Percentiles rank a stretch among this genome's conserved stretches.
Conservation (phyloP, 2,329 filamentous ascomycete genomes). For the Trichophyton schoenleinii region DNA sequence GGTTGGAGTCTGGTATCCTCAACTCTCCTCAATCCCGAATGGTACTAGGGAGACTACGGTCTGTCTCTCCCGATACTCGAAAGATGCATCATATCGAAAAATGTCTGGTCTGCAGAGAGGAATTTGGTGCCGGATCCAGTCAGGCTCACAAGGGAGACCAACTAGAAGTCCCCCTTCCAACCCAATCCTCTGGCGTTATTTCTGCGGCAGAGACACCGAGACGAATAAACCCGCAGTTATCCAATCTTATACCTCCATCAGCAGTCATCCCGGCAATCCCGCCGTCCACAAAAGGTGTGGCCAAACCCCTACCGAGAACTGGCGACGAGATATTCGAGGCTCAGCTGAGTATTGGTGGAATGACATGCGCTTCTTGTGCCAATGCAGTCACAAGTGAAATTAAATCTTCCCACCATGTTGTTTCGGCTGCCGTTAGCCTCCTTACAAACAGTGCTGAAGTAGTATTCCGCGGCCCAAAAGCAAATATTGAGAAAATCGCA, state of each 20-base stretch:
- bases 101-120: slow-evolving; percentile 38
- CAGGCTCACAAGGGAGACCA: not conserved
- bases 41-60: slow-evolving; percentile 1
- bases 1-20: slow-evolving; percentile 20
- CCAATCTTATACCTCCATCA: not conserved
- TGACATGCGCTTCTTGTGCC: slow-evolving; percentile 60
- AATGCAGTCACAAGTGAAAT: slow-evolving; percentile 51
- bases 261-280: not conserved
- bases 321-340: slow-evolving; percentile 16
- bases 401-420: slow-evolving; percentile 46
- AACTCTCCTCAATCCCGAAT: slow-evolving; percentile 10
- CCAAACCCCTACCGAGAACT: no score
- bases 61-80: slow-evolving; percentile 13
- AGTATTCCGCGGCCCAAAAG: slow-evolving; percentile 40
- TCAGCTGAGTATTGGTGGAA: slow-evolving; percentile 48
- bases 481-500: slow-evolving; percentile 35
- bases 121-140: slow-evolving; percentile 19
- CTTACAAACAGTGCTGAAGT: slow-evolving; percentile 55
- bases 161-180: not conserved
- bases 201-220: not conserved
- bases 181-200: not conserved
- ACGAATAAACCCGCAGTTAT: not conserved
- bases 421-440: slow-evolving; percentile 49
- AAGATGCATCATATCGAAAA: slow-evolving; percentile 36
- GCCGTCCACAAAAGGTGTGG: not conserved